Evolutionary conservation across 176 grass and related monocot species (phyloP).

Genomic region (Tillandsia leiboldiana): DNA sequence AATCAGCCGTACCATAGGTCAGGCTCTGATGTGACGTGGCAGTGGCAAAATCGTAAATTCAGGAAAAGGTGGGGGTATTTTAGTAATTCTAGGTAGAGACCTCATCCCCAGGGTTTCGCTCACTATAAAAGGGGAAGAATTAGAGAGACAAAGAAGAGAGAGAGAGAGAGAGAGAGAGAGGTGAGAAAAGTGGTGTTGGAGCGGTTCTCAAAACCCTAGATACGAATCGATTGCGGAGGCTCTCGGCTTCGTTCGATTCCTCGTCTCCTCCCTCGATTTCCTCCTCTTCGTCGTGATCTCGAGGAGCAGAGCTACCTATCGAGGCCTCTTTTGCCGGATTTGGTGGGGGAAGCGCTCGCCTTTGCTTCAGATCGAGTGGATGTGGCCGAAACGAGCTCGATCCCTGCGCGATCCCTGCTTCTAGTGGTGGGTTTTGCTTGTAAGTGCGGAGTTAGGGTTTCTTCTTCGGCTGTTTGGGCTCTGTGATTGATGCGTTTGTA

Average conservation of each 20-base stretch:
- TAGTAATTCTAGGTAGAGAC: not conserved
- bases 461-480: too few relatives aligned
- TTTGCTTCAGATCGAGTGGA: slow-evolving; percentile 5
- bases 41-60: not conserved
- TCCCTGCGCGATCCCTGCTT: not conserved
- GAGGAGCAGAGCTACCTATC: slow-evolving; percentile 39
- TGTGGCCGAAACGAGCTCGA: not conserved
- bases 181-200: slow-evolving; percentile 37
- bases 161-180: slow-evolving; percentile 22
- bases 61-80: not conserved
- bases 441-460: too few relatives aligned
- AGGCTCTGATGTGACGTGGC: not conserved
- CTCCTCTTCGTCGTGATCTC: slow-evolving; percentile 4
- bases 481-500: too few relatives aligned
- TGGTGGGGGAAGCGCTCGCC: slow-evolving; percentile 28
- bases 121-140: slow-evolving; percentile 42
- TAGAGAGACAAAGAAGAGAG: slow-evolving; percentile 15
- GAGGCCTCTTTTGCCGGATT: slow-evolving; percentile 43
- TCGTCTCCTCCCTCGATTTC: slow-evolving; percentile 14
- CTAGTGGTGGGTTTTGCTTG: not conserved
- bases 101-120: slow-evolving; percentile 5
- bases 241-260: not conserved
- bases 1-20: too few relatives aligned
- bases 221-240: slow-evolving; percentile 11
- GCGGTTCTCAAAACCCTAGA: slow-evolving; percentile 19